Conservation (phyloP, 2,329 filamentous ascomycete species). For the Colletotrichum aenigma region DNA sequence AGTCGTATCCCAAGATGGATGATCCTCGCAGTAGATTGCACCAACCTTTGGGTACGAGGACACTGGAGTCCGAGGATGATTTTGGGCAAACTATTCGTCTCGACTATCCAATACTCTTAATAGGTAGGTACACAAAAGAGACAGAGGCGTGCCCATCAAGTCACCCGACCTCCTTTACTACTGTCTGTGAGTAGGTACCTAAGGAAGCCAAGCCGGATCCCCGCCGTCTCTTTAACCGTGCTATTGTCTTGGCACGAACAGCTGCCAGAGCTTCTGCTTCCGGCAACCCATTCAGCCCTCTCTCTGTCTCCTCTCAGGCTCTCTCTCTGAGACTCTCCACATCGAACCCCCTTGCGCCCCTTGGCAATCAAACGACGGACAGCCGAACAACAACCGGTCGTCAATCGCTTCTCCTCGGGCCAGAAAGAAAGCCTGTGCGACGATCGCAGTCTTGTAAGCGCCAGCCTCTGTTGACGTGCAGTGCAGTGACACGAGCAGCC, state of each 20-base stretch:
- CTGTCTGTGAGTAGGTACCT: not conserved
- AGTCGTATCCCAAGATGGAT: not conserved
- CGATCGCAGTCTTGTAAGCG: not conserved
- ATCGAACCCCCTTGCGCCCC: not conserved
- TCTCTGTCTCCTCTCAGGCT: not conserved
- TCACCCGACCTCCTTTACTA: not conserved
- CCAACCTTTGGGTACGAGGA: not conserved
- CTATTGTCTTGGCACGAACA: conserved; percentile 5
- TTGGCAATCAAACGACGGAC: conserved; percentile 1
- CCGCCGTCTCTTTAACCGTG: not conserved
- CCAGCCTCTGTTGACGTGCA: not conserved
- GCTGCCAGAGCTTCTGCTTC: not conserved
- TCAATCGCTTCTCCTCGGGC: not conserved
- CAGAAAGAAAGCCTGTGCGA: not conserved
- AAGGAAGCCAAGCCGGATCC: conserved; percentile 4
- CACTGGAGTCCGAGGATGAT: not conserved
- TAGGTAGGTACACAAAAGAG: not conserved
- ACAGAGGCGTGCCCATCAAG: not conserved
- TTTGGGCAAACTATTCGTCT: not conserved
- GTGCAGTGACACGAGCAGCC: not conserved
- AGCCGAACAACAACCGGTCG: not conserved
- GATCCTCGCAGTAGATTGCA: not conserved
- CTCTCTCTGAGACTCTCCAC: conserved; percentile 5
- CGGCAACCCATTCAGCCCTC: not conserved
- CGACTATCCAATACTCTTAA: not conserved